Conservation (phyloP, 139 green algal genomes). For the Chara braunii region DNA sequence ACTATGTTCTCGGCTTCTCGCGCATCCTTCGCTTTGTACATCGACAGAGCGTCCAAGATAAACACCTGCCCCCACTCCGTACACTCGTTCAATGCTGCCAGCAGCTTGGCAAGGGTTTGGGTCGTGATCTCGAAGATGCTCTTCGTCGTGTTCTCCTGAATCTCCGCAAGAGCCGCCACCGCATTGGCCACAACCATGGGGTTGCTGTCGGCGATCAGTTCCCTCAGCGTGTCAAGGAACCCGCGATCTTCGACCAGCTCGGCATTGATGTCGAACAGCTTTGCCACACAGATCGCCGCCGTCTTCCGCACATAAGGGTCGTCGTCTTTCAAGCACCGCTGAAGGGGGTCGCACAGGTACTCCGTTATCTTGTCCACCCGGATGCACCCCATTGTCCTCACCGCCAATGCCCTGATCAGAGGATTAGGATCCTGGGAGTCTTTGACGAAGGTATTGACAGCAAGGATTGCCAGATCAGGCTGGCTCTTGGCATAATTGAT, state of each 20-base stretch:
- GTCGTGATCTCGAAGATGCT: constrained; percentile 64
- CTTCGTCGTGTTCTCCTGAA: constrained; percentile 53
- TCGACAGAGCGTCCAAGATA: constrained; percentile 85
- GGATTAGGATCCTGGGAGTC: constrained; percentile 96
- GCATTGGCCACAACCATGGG: constrained; percentile 99
- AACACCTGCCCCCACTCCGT: constrained; percentile 96
- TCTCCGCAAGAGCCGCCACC: constrained; percentile 88
- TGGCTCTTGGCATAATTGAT: constrained; percentile 99
- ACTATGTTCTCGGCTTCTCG: constrained; percentile 81
- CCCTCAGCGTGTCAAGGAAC: constrained; percentile 89
- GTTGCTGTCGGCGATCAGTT: constrained; percentile 90
- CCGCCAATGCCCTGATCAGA: constrained; percentile 88
- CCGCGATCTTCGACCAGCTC: constrained; percentile 92
- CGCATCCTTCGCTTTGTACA: constrained; percentile 59
- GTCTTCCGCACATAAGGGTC: constrained; percentile 99
- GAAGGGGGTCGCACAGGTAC: constrained; percentile 96
- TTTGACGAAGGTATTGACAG: constrained; percentile 99
- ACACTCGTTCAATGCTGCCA: constrained; percentile 96
- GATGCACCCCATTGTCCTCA: constrained; percentile 99
- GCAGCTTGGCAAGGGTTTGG: constrained; percentile 81
- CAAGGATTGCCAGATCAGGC: constrained; percentile 97
- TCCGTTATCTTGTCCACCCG: constrained; percentile 98
- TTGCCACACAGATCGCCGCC: constrained; percentile 93
- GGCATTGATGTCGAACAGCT: constrained; percentile 93
- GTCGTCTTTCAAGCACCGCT: constrained; percentile 82